Evolutionary conservation across 164 flowering plant species (phyloP), one percentile per base, ranked within the genome.

Genomic region (Piper longum): DNA sequence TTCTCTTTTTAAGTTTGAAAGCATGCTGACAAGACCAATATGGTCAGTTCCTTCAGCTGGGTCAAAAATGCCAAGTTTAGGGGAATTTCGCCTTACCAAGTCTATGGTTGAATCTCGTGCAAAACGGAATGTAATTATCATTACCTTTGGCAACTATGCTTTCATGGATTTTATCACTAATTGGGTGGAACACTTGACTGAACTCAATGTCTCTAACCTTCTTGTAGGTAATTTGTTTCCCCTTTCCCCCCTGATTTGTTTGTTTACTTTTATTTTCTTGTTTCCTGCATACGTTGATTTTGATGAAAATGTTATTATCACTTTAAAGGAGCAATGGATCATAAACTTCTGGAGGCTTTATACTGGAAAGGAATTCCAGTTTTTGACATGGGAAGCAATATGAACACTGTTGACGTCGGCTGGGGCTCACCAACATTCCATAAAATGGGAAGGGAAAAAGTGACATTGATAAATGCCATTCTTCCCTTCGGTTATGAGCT

Each of bases 361-460:
- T 95, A 85, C 73, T 95, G 97, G 99, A 86, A 75, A 74, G 99
- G 99, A 41, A 65, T 95, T 59, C 99, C 97, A 14, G 90, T 85
- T 64, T 95, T 88, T 79, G 96, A 95, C 68, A 95, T 95, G 99
- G 96, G 85, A 16, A 95, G 99, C 80, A 91, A 95, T 68, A 85
- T 95, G 96, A 86, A 85, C 77, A 81, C 95, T 1, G 26, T 71
- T 65, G 99, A 91, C 75, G 97, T 83, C 69, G 99, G 99, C 43
- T 91, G 97, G 99, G 99, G 99, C 14, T 79, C 99, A 60, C 83
- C 88, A 62, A 81, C 89, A 45, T 95, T 95, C 81, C 99, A 95
- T 71, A 95, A 89, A 76, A 95, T 95, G 97, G 99, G 99, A 19
- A 81, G 97, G 72, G 95, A 95, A 76, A 95, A 95, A 65, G 99